Evolutionary conservation across 305 asterid species (phyloP).

Genomic region (Rubia peregrina): DNA sequence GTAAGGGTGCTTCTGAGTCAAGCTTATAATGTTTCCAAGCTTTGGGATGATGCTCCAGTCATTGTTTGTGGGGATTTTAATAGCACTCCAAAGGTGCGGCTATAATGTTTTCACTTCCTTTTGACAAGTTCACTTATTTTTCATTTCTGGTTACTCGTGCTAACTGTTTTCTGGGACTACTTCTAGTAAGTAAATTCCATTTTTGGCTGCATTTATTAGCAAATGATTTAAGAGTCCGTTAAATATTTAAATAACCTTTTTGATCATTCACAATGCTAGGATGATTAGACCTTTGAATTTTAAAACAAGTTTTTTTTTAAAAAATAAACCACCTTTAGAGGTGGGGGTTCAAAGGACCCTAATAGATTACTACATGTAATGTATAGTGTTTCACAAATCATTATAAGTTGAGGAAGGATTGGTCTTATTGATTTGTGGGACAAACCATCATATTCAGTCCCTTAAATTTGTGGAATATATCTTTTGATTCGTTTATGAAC

Average conservation of each 20-base stretch:
- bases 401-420: background rate
- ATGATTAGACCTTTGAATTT: background rate
- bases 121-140: conserved; percentile 9
- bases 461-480: background rate
- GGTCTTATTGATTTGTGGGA: background rate
- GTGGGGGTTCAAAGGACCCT: background rate
- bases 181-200: background rate
- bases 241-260: background rate
- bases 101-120: conserved; percentile 18
- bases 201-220: background rate
- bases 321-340: background rate
- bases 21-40: conserved; percentile 80
- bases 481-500: background rate
- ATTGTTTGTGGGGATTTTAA: conserved; percentile 95
- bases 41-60: conserved; percentile 89
- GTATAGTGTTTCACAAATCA: background rate
- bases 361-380: background rate
- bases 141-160: background rate
- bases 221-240: background rate
- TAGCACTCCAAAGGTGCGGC: conserved; percentile 81
- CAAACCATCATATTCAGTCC: background rate
- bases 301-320: background rate
- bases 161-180: conserved; percentile 12
- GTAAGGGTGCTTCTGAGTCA: conserved; percentile 73
- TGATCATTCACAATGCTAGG: background rate